Conservation (phyloP, 2,329 filamentous ascomycete species). For the Lomentospora prolificans region DNA sequence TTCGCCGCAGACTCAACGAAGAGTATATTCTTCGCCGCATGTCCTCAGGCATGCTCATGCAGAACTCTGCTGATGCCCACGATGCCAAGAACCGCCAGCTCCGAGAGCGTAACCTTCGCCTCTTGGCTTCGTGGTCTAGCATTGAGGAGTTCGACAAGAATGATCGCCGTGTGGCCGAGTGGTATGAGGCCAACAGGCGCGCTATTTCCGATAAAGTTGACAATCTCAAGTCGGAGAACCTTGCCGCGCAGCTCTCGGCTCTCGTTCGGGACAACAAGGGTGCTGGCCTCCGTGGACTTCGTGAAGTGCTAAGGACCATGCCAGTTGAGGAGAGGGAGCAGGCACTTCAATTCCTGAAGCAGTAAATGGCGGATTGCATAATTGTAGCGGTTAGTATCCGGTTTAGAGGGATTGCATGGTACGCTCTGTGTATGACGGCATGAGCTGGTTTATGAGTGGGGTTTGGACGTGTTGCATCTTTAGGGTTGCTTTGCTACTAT, state of each 20-base stretch:
- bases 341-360: conserved; percentile 52
- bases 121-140: conserved; percentile 74
- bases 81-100: conserved; percentile 35
- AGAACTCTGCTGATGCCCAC: conserved; percentile 18
- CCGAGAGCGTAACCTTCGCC: conserved; percentile 59
- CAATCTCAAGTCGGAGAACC: conserved; percentile 64
- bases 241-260: conserved; percentile 34
- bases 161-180: conserved; percentile 76
- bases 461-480: background rate
- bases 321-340: conserved; percentile 82
- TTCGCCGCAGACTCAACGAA: conserved; percentile 91
- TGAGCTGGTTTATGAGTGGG: background rate
- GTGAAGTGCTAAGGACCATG: conserved; percentile 76
- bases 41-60: conserved; percentile 32
- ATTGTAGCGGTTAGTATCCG: too few species aligned
- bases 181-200: conserved; percentile 95
- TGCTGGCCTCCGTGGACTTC: conserved; percentile 74
- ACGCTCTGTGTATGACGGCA: background rate
- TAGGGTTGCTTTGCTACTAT: background rate
- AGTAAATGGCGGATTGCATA: conserved; percentile 18
- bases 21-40: conserved; percentile 95
- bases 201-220: conserved; percentile 76
- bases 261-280: conserved; percentile 42
- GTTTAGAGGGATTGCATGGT: background rate
- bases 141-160: conserved; percentile 67